Conservation (phyloP, 129 eudicot species). For the Chrysanthemum lavandulifolium region DNA sequence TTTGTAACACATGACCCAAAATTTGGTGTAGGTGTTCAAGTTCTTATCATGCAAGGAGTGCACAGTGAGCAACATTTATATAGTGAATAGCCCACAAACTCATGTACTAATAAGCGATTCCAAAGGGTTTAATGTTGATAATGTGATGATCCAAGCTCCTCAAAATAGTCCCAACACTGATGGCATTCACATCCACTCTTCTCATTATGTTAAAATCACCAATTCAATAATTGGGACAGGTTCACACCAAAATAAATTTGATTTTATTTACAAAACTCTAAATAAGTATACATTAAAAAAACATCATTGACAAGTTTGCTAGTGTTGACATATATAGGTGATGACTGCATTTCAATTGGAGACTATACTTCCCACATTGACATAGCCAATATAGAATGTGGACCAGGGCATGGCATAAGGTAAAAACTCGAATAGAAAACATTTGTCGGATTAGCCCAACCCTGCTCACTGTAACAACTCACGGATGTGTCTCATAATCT, state of each 20-base stretch:
- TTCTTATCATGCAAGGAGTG: conserved; percentile 49
- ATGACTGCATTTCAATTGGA: conserved; percentile 73
- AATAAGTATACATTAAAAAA: not conserved
- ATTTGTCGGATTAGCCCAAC: not conserved
- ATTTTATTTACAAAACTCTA: not conserved
- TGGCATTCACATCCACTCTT: conserved; percentile 66
- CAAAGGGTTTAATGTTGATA: conserved; percentile 33
- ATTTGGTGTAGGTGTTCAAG: conserved; percentile 42
- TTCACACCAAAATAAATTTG: conserved; percentile 9
- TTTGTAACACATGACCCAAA: not conserved
- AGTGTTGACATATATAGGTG: conserved; percentile 43
- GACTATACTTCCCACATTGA: conserved; percentile 50
- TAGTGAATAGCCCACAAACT: conserved; percentile 64
- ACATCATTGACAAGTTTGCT: not conserved
- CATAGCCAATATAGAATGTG: conserved; percentile 50
- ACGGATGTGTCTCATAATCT: not conserved
- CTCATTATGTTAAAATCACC: conserved; percentile 39
- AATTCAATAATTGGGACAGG: conserved; percentile 45
- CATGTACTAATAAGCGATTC: conserved; percentile 40
- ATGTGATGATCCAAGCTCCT: conserved; percentile 50
- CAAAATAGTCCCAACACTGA: conserved; percentile 71
- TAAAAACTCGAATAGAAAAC: not conserved
- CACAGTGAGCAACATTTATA: conserved; percentile 35
- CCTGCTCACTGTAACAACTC: not conserved
- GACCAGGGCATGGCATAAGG: conserved; percentile 93